Conservation (phyloP, 164 flowering plant genomes). For the Aristolochia contorta region DNA sequence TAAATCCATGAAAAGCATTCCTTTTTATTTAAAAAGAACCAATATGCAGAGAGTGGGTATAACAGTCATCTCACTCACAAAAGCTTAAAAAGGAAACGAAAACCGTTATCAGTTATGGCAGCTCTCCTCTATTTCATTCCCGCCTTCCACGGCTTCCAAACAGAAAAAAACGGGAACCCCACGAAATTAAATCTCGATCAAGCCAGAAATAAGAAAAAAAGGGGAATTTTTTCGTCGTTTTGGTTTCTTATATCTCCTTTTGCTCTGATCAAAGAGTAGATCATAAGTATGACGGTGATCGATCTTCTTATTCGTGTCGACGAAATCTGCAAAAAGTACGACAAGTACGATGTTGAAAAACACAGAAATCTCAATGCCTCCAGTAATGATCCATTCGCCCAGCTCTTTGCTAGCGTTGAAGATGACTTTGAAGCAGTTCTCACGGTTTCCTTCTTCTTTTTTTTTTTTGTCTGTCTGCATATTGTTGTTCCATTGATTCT, state of each 20-base stretch:
- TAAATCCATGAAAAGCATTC: too few species aligned
- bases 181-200: too few species aligned
- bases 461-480: not conserved
- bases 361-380: conserved; percentile 52
- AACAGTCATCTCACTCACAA: too few species aligned
- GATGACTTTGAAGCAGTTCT: conserved; percentile 66
- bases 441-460: conserved; percentile 28
- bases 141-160: not conserved
- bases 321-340: conserved; percentile 78
- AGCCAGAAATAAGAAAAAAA: not conserved
- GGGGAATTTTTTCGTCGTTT: not conserved
- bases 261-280: not conserved
- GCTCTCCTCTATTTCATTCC: not conserved
- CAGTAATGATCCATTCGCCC: conserved; percentile 85
- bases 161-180: too few species aligned
- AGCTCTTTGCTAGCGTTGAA: conserved; percentile 60
- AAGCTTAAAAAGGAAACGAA: too few species aligned
- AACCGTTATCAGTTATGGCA: too few species aligned
- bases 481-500: not conserved
- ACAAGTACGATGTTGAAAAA: conserved; percentile 80
- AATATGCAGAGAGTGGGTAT: too few species aligned
- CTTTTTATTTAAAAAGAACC: too few species aligned
- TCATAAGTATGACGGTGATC: conserved; percentile 58
- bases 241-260: not conserved
- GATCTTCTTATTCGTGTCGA: conserved; percentile 75